Evolutionary conservation across 139 green algal genomes (phyloP).

Genomic region (Coccomyxa sp.): DNA sequence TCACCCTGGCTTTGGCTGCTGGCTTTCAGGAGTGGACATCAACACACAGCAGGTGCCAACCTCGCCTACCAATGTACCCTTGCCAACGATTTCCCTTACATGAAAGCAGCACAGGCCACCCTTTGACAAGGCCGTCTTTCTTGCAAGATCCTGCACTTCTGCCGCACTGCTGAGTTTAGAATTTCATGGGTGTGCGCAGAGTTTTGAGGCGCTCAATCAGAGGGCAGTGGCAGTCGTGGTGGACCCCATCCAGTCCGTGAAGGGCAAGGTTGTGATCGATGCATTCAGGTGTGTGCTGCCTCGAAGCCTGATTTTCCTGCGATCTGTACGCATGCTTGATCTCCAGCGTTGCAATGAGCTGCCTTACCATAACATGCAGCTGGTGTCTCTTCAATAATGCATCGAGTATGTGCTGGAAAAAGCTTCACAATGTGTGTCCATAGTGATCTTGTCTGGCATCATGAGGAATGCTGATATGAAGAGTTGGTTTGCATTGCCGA

Average conservation of each 20-base stretch:
- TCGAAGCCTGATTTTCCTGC: background rate
- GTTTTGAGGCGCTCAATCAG: constrained; percentile 95
- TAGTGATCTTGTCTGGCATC: too few relatives aligned
- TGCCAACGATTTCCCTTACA: too few relatives aligned
- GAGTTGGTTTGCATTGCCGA: too few relatives aligned
- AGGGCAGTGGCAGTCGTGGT: constrained; percentile 95
- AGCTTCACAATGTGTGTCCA: too few relatives aligned
- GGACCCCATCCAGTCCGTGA: constrained; percentile 96
- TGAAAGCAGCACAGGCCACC: too few relatives aligned
- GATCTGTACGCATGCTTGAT: background rate
- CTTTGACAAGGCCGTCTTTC: too few relatives aligned
- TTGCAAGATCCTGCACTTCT: too few relatives aligned
- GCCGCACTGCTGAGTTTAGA: too few relatives aligned
- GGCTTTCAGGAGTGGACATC: constrained; percentile 99
- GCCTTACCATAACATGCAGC: too few relatives aligned
- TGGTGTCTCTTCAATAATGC: too few relatives aligned
- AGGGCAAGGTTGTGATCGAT: constrained; percentile 96
- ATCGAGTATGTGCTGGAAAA: too few relatives aligned
- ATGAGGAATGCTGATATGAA: background rate
- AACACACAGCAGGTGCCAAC: constrained; percentile 93
- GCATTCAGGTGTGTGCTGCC: constrained; percentile 57
- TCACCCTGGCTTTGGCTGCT: constrained; percentile 99
- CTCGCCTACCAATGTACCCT: background rate
- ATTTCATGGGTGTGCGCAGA: constrained; percentile 34
- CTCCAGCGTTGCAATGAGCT: background rate